Evolutionary conservation across 495 filamentous ascomycete genomes (phyloP).

Genomic region (Opeltia flavorubescens): DNA sequence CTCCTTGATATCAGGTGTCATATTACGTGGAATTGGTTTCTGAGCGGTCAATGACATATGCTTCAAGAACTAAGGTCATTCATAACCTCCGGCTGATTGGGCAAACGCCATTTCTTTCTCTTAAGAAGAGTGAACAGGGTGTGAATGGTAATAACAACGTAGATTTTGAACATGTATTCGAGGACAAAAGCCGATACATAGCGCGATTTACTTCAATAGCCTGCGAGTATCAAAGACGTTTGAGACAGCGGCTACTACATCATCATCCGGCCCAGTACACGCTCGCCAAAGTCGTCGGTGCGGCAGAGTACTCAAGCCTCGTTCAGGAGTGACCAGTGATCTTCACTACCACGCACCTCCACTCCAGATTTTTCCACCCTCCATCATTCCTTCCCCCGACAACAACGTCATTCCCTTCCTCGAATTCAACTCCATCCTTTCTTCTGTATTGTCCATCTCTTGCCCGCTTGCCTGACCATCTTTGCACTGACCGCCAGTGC

Average conservation of each 20-base stretch:
- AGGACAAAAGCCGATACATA: too few relatives aligned
- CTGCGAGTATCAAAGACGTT: too few relatives aligned
- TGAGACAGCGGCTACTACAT: neutral
- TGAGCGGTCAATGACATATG: too few relatives aligned
- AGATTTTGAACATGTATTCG: too few relatives aligned
- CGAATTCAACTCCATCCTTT: constrained; percentile 21
- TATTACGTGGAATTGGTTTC: too few relatives aligned
- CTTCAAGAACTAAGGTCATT: too few relatives aligned
- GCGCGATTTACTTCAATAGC: too few relatives aligned
- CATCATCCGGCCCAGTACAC: constrained; percentile 1
- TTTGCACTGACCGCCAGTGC: constrained; percentile 13
- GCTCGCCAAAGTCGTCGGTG: constrained; percentile 5
- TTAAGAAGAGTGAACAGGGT: too few relatives aligned
- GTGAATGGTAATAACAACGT: too few relatives aligned
- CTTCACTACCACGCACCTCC: constrained; percentile 1
- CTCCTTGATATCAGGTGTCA: too few relatives aligned
- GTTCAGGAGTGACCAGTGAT: neutral
- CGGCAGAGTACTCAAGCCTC: neutral
- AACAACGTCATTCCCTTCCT: constrained; percentile 24
- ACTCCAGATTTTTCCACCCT: constrained; percentile 17
- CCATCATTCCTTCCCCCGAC: constrained; percentile 20
- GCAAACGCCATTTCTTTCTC: too few relatives aligned
- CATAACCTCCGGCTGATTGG: too few relatives aligned
- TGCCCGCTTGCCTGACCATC: constrained; percentile 16
- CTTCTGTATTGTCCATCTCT: constrained; percentile 16